Conservation (phyloP, 495 filamentous ascomycete species). For the Mytilinidion resinicola region DNA sequence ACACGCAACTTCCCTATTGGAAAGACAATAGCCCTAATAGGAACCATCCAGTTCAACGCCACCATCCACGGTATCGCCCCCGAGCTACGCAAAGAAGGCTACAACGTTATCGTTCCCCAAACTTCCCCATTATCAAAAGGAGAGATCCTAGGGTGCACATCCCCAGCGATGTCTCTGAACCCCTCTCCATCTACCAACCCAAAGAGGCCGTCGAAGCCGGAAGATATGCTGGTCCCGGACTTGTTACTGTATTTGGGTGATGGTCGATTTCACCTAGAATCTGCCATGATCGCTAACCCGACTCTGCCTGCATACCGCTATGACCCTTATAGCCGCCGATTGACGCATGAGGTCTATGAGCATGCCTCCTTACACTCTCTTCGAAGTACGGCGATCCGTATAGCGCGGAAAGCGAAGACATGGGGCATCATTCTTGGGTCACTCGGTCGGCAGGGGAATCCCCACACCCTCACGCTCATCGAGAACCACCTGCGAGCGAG, state of each 20-base stretch:
- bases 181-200: conserved; percentile 22
- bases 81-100: conserved; percentile 72
- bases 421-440: conserved; percentile 95
- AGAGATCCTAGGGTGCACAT: conserved; percentile 94
- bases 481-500: conserved; percentile 62
- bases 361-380: conserved; percentile 84
- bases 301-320: conserved; percentile 86
- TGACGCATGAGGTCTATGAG: conserved; percentile 83
- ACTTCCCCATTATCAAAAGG: conserved; percentile 88
- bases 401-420: conserved; percentile 68
- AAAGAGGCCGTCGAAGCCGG: conserved; percentile 3
- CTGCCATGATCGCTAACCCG: conserved; percentile 98
- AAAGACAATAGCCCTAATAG: conserved; percentile 85
- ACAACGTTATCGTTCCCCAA: conserved; percentile 78
- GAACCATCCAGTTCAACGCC: conserved; percentile 98
- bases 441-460: conserved; percentile 90
- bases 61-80: conserved; percentile 78
- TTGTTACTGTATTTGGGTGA: conserved; percentile 90
- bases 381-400: conserved; percentile 66
- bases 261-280: conserved; percentile 94
- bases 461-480: conserved; percentile 81
- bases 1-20: conserved; percentile 78
- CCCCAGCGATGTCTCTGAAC: conserved; percentile 54
- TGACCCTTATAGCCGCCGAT: conserved; percentile 87
- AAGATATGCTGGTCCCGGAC: conserved; percentile 53